Conservation (phyloP, 768 basidiomycete species). For the Thelephora ganbajun region DNA sequence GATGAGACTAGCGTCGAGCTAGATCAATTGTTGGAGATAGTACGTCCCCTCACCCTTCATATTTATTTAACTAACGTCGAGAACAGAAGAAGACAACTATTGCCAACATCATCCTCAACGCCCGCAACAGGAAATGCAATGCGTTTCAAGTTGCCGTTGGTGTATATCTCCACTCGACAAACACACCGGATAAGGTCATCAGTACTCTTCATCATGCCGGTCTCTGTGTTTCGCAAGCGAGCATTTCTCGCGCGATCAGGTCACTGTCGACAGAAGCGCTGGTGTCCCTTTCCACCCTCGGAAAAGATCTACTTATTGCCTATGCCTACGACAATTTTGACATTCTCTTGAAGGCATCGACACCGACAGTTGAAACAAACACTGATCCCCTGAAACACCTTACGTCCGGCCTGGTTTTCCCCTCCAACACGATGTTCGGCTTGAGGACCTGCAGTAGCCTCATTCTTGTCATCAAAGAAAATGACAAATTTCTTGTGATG, state of each 20-base stretch:
- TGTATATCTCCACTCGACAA: conserved; percentile 13
- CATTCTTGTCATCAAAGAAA: no score
- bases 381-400: conserved; percentile 17
- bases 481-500: no score
- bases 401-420: conserved; percentile 20
- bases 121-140: conserved; percentile 11
- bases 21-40: no score
- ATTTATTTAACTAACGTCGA: no score
- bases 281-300: conserved; percentile 11
- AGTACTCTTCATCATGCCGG: conserved; percentile 11
- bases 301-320: conserved; percentile 16
- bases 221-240: conserved; percentile 9
- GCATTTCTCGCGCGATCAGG: conserved; percentile 10
- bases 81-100: neutral
- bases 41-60: no score
- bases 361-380: conserved; percentile 18
- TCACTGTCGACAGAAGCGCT: conserved; percentile 8
- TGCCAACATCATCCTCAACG: conserved; percentile 7
- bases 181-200: conserved; percentile 14
- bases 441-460: no score
- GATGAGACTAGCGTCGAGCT: no score
- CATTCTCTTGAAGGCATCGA: conserved; percentile 18
- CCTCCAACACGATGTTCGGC: conserved; percentile 15
- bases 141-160: conserved; percentile 11
- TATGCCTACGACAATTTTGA: conserved; percentile 28